phyloP scores from a whole-genome alignment of 1,284 basidiomycete genomes.

The Cutaneotrichosporon cavernicola region DNA sequence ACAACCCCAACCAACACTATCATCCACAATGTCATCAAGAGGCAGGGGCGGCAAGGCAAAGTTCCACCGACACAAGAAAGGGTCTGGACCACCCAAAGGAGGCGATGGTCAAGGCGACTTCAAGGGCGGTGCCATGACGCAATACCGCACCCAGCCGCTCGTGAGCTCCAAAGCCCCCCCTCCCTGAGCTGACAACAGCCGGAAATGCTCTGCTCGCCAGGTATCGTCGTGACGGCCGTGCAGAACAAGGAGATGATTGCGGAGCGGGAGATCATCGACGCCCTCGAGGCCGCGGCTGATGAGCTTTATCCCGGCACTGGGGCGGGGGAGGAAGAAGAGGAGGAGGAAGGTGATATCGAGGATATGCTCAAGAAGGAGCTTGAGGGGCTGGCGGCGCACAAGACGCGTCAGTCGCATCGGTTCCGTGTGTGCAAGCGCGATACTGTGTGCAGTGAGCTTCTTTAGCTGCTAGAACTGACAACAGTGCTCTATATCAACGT shows the following conservation, averaged over 20 bases:
- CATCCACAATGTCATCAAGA: background rate
- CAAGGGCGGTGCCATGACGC: conserved; percentile 16
- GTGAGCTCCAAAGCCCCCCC: conserved; percentile 2
- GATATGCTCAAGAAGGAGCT: conserved; percentile 44
- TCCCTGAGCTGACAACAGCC: conserved; percentile 26
- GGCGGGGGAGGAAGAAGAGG: conserved; percentile 25
- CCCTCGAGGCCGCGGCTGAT: conserved; percentile 45
- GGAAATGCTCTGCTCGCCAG: conserved; percentile 36
- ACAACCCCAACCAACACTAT: background rate
- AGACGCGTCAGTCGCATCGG: conserved; percentile 36
- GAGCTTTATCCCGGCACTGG: conserved; percentile 44
- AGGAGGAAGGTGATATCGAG: conserved; percentile 43
- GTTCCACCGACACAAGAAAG: conserved; percentile 58
- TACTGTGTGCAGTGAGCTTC: conserved; percentile 36
- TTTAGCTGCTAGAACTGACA: background rate
- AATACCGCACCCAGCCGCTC: conserved; percentile 25
- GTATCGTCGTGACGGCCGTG: conserved; percentile 41
- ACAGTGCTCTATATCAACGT: conserved; percentile 39
- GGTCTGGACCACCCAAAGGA: conserved; percentile 55
- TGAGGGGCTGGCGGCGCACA: conserved; percentile 28
- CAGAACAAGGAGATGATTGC: conserved; percentile 44
- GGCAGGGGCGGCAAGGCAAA: conserved; percentile 1
- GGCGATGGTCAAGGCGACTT: conserved; percentile 26
- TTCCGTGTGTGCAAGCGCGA: conserved; percentile 38
- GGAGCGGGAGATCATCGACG: conserved; percentile 45